Base-by-base conservation (phyloP, 352 stramenopile species). In the Phytophthora syringae region DNA sequence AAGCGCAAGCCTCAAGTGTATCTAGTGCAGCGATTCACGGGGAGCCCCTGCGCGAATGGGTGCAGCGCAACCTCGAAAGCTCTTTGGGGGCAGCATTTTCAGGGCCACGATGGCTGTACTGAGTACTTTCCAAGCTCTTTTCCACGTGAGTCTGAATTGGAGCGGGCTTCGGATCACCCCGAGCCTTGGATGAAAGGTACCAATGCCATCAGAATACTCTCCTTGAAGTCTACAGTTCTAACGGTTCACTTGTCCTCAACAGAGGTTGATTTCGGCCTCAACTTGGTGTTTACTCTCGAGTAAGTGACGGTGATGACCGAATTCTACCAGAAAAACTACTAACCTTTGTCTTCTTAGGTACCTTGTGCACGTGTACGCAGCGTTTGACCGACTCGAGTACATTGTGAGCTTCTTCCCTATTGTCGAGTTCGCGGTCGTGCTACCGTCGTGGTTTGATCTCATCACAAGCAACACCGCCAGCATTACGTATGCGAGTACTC, bases 21-120 rank as follows among this genome's bases (percentile, higher is more conserved):
- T 54, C 66, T 86, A 27, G 67, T 77, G 39, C 44, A 64, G 25
- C 67, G 76, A 28, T 65, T 71, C 22, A 61, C 67, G 1, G 84
- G 72, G 86, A 94, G 51, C 64, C 64, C 2, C 45, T 86, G 13
- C 83, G 80, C 16, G 78, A 89, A 42, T 94, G 81, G 80, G 70
- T 90, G 45, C 82, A 90, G 25, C 82, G 86, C 39, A 94, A 90
- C 44, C 77, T 92, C 10, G 81, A 92, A 62, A 84, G 84, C 30
- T 89, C 83, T 25, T 76, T 80, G 11, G 74, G 5, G 82, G 77
- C 13, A 87, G 57, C 47, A 32, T 74, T 30, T 64, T 85, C 22
- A 70, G 82, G 15, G 34, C 60, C 2, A 47, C 67, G 7, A 87
- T 89, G 68, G 77, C 79, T 6, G 30, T 84, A 9, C 58, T 92